Conservation (phyloP, 352 stramenopile genomes). For the Phytopythium delawarense region DNA sequence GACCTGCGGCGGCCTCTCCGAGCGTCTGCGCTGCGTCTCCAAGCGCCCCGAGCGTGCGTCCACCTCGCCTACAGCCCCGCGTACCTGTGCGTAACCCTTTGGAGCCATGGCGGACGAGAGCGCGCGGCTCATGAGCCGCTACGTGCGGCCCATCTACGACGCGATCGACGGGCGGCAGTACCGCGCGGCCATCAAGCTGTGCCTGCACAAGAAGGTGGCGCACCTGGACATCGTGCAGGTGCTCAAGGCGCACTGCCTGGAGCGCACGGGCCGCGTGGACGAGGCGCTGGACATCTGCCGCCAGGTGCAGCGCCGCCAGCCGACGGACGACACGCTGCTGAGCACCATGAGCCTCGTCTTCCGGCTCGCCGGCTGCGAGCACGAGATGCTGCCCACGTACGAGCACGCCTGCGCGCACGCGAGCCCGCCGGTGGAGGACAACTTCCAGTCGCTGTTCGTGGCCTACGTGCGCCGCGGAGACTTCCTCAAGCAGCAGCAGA, state of each 20-base stretch:
- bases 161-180: slow-evolving; percentile 80
- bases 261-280: slow-evolving; percentile 61
- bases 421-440: slow-evolving; percentile 58
- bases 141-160: slow-evolving; percentile 83
- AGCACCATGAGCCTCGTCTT: slow-evolving; percentile 87
- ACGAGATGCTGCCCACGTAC: slow-evolving; percentile 78
- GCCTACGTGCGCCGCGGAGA: slow-evolving; percentile 54
- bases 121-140: slow-evolving; percentile 58
- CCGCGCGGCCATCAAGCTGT: slow-evolving; percentile 79
- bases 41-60: no score
- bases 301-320: slow-evolving; percentile 49
- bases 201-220: slow-evolving; percentile 73
- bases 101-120: slow-evolving; percentile 45
- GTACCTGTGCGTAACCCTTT: not conserved
- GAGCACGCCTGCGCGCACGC: slow-evolving; percentile 58
- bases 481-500: slow-evolving; percentile 87
- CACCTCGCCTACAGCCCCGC: no score
- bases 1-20: not conserved
- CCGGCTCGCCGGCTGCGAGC: slow-evolving; percentile 56
- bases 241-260: slow-evolving; percentile 82
- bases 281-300: slow-evolving; percentile 76
- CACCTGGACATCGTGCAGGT: slow-evolving; percentile 77
- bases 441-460: slow-evolving; percentile 68
- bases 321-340: slow-evolving; percentile 78
- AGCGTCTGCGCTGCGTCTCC: no score